These are phyloP conservation scores for Austroboletus novae-zelandiae DNA, from an alignment of 1,284 basidiomycete species.

Conservation along the genomic window DNA sequence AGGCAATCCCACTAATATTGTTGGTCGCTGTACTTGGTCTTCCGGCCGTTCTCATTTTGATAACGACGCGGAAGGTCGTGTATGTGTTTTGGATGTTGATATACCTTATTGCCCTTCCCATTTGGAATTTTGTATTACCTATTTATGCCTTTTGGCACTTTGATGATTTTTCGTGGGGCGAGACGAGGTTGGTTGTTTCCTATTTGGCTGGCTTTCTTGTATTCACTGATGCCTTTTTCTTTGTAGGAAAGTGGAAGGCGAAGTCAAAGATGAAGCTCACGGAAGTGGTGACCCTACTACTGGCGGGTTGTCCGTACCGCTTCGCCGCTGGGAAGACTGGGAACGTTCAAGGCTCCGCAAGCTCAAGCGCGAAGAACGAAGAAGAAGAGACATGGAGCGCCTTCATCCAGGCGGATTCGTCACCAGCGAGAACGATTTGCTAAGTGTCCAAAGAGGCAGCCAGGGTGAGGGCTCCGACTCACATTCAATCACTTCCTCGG, in stretches of 20 bases:
- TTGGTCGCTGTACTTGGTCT: constrained; percentile 91
- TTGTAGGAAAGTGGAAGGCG: constrained; percentile 88
- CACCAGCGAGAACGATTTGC: constrained; percentile 57
- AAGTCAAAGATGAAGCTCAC: constrained; percentile 76
- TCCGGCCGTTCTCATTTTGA: constrained; percentile 88
- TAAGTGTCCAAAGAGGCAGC: constrained; percentile 58
- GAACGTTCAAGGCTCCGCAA: constrained; percentile 95
- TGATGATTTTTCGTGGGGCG: constrained; percentile 99
- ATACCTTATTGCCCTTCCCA: constrained; percentile 87
- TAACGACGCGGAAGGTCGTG: constrained; percentile 92
- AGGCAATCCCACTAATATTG: constrained; percentile 93
- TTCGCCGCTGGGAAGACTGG: constrained; percentile 99
- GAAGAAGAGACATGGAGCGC: constrained; percentile 78
- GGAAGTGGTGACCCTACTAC: constrained; percentile 61
- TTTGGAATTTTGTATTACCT: constrained; percentile 95
- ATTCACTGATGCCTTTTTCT: constrained; percentile 12
- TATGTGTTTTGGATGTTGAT: constrained; percentile 99
- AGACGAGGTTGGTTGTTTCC: constrained; percentile 72
- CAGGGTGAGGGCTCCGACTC: constrained; percentile 74
- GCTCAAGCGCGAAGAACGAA: constrained; percentile 84
- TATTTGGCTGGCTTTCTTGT: neutral
- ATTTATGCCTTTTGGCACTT: constrained; percentile 99
- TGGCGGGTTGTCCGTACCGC: constrained; percentile 68
- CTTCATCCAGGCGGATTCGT: constrained; percentile 67
- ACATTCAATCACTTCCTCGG: constrained; percentile 77